Base-by-base conservation (phyloP, 2,329 filamentous ascomycete species). In the Cyphellophora attinorum region DNA sequence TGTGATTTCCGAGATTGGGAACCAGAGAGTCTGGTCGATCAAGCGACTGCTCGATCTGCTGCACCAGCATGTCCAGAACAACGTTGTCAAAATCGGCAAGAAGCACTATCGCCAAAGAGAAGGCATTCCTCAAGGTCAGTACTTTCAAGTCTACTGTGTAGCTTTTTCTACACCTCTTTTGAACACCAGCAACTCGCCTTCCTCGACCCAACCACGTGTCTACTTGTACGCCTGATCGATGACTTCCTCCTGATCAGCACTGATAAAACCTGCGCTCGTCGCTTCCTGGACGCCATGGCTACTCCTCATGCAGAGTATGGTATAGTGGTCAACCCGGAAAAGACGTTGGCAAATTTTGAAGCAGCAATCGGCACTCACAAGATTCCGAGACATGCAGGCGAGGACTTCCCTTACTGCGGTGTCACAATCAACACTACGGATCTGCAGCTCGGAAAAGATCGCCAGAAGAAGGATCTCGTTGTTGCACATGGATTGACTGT, bases 71-170 rank as follows among this genome's bases (percentile, higher is more conserved):
- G 72, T 98, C n/a, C 68, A 78, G 42, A 68, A 78, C 39, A 95
- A 96, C 51, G 66, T 95, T 16, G 76, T 98, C 51, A 85, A 83
- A 52, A 79, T 96, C 25, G 88, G 86, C 31, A 89, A 86, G 60
- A 84, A 80, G 47, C 86, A 79, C 55, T 95, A 91, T 55, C 74
- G 85, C 15, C 91, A 98, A 55, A 89, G 79, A 55, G 65, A 72
- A 14, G 91, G 91, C 11, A 96, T 98, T 25, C 88, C 91, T 0
- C 91, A 98, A 56, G 91, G 91, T 95, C 88, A 0, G 72, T 95
- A 1, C 56, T 98, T 4, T 95, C 88, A 0, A 83, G 81, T 28
- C 67, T 86, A 27, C 67, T 98, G 4, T 96, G 91, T 66, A 96
- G 86, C 59, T 89, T 93, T 59, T 95, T 96, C 57, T 98, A 98